Conservation (phyloP, 306 rosid genomes). For the Acacia melanoxylon region DNA sequence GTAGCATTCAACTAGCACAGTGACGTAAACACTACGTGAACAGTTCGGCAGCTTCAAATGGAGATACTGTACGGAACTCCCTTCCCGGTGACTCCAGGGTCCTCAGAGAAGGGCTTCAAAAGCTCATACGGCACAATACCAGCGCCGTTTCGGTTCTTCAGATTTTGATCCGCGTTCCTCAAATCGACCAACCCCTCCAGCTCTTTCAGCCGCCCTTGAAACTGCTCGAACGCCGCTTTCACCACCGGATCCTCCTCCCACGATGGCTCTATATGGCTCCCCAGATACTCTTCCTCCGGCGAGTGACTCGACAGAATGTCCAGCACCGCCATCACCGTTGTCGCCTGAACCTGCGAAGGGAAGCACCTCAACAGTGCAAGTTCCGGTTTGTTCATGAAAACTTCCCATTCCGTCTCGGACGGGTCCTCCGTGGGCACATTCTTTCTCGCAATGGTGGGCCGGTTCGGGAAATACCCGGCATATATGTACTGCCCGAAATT, state of each 20-base stretch:
- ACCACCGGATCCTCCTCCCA: conserved; percentile 48
- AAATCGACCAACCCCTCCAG: conserved; percentile 41
- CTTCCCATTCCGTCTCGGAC: conserved; percentile 26
- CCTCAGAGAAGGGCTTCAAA: conserved; percentile 66
- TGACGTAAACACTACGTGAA: not conserved
- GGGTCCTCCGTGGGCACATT: conserved; percentile 49
- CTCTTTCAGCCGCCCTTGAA: conserved; percentile 40
- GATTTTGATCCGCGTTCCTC: conserved; percentile 25
- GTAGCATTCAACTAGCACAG: not conserved
- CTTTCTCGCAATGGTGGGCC: conserved; percentile 38
- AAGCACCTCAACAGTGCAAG: conserved; percentile 31
- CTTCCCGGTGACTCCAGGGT: conserved; percentile 58
- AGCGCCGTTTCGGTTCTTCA: conserved; percentile 48
- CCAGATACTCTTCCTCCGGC: conserved; percentile 54
- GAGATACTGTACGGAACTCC: conserved; percentile 93
- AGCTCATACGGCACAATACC: conserved; percentile 51
- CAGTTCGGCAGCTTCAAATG: conserved; percentile 36
- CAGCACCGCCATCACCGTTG: conserved; percentile 39
- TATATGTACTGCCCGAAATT: conserved; percentile 61
- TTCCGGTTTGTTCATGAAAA: conserved; percentile 41
- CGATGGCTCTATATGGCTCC: conserved; percentile 34
- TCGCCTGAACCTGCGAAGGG: conserved; percentile 52
- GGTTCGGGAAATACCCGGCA: conserved; percentile 52
- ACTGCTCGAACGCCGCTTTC: conserved; percentile 40
- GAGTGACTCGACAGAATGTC: conserved; percentile 52